Evolutionary conservation across 345 rosid genomes (phyloP).

Genomic region (Durio zibethinus): DNA sequence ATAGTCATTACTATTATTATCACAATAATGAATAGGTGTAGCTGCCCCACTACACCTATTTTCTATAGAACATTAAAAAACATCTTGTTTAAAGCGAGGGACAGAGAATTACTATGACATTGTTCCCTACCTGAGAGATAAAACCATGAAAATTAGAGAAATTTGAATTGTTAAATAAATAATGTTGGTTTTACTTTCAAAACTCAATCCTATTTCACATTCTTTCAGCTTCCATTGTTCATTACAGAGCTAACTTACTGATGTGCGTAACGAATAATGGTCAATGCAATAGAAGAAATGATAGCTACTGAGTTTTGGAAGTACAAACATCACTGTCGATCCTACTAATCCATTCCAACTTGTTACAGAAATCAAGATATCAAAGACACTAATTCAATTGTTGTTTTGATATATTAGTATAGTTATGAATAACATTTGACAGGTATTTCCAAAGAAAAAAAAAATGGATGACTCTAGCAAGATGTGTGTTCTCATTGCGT

Average conservation of each 20-base stretch:
- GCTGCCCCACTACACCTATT: slow-evolving; percentile 14
- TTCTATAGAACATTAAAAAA: neutral
- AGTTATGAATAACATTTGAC: neutral
- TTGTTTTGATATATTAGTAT: neutral
- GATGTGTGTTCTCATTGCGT: neutral
- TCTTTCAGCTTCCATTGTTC: neutral
- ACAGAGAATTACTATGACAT: neutral
- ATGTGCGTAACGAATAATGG: too few relatives aligned
- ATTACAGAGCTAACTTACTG: too few relatives aligned
- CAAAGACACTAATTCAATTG: neutral
- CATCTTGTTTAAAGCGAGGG: neutral
- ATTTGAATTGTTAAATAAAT: neutral
- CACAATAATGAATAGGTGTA: slow-evolving; percentile 10
- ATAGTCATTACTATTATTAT: neutral
- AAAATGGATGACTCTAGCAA: neutral
- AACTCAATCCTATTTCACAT: neutral
- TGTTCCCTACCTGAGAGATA: slow-evolving; percentile 6
- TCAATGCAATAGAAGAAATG: too few relatives aligned
- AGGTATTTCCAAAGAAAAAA: neutral
- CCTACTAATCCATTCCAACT: neutral
- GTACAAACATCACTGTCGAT: neutral
- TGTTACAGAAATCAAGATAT: neutral
- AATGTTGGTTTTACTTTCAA: neutral
- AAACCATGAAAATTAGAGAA: neutral
- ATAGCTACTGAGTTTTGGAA: neutral